These are phyloP conservation scores for Tuber melanosporum DNA, from an alignment of 495 filamentous ascomycete genomes.

Conservation along the genomic window DNA sequence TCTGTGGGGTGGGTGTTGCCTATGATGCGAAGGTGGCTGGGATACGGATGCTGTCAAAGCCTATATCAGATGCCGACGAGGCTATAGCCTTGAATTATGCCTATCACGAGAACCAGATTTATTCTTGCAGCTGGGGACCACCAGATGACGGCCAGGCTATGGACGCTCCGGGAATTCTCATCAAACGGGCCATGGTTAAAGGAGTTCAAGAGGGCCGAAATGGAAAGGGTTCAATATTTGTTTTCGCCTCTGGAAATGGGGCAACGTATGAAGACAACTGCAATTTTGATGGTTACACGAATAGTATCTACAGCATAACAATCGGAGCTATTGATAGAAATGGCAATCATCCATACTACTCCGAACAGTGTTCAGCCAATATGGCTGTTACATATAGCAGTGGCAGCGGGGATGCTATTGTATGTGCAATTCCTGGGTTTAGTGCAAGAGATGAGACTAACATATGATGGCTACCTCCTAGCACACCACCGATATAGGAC, in stretches of 20 bases:
- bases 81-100: slow-evolving; percentile 87
- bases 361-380: slow-evolving; percentile 90
- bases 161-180: slow-evolving; percentile 86
- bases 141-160: slow-evolving; percentile 87
- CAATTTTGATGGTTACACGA: slow-evolving; percentile 99
- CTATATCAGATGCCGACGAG: slow-evolving; percentile 90
- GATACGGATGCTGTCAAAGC: slow-evolving; percentile 79
- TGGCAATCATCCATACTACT: slow-evolving; percentile 83
- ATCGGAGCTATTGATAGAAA: slow-evolving; percentile 87
- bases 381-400: slow-evolving; percentile 94
- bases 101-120: slow-evolving; percentile 87
- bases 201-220: slow-evolving; percentile 80
- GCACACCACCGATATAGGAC: slow-evolving; percentile 92
- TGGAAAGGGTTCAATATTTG: slow-evolving; percentile 84
- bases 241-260: slow-evolving; percentile 95
- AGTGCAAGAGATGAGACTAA: neutral
- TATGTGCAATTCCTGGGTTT: slow-evolving; percentile 38
- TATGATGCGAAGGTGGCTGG: slow-evolving; percentile 74
- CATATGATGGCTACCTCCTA: slow-evolving; percentile 20
- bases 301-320: slow-evolving; percentile 97
- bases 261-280: slow-evolving; percentile 86
- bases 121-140: slow-evolving; percentile 97
- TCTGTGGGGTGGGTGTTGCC: slow-evolving; percentile 92
- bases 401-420: slow-evolving; percentile 76
- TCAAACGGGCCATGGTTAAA: slow-evolving; percentile 82